A percentile compares a stretch with the other conserved stretches of the same genome.
Evolutionary conservation across 306 rosid genomes (phyloP).

Genomic region (Quercus ilex): DNA sequence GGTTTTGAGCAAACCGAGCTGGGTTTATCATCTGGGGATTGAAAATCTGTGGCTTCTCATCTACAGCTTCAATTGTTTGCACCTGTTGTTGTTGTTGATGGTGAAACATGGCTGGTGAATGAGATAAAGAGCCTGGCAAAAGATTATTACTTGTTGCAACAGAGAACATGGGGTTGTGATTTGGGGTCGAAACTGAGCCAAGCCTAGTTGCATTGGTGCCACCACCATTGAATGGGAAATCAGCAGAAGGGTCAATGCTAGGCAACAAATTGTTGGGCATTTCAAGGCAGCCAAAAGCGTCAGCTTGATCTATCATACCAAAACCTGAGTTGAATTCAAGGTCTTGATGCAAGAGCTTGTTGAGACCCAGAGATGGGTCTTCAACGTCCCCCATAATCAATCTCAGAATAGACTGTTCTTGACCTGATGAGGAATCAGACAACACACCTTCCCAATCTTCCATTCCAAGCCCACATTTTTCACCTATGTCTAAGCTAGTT

Average conservation of each 20-base stretch:
- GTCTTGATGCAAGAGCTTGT: slow-evolving; percentile 65
- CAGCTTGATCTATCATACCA: slow-evolving; percentile 46
- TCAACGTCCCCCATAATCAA: slow-evolving; percentile 85
- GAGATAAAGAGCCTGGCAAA: slow-evolving; percentile 32
- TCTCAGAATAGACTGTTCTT: slow-evolving; percentile 73
- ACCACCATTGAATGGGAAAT: slow-evolving; percentile 28
- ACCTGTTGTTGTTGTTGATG: slow-evolving; percentile 12
- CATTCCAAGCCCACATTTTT: slow-evolving; percentile 72
- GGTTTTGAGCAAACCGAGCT: slow-evolving; percentile 49
- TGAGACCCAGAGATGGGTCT: slow-evolving; percentile 77
- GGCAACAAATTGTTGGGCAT: slow-evolving; percentile 30
- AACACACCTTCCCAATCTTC: slow-evolving; percentile 90
- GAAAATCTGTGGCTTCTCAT: slow-evolving; percentile 60
- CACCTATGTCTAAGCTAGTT: slow-evolving; percentile 28
- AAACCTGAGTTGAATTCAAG: slow-evolving; percentile 59
- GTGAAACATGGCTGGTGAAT: slow-evolving; percentile 33
- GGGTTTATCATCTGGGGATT: slow-evolving; percentile 55
- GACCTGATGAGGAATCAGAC: slow-evolving; percentile 67
- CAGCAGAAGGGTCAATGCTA: slow-evolving; percentile 48
- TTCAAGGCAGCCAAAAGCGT: slow-evolving; percentile 40
- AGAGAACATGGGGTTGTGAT: slow-evolving; percentile 28
- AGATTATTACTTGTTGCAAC: slow-evolving; percentile 34
- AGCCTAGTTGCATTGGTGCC: slow-evolving; percentile 16
- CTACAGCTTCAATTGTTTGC: slow-evolving; percentile 39
- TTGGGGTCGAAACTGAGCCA: slow-evolving; percentile 27